Percentiles rank a stretch among this genome's conserved stretches.
These are phyloP conservation scores for Urochloa ruziziensis DNA, from an alignment of 176 grass and related monocot genomes.

Conservation along the genomic window DNA sequence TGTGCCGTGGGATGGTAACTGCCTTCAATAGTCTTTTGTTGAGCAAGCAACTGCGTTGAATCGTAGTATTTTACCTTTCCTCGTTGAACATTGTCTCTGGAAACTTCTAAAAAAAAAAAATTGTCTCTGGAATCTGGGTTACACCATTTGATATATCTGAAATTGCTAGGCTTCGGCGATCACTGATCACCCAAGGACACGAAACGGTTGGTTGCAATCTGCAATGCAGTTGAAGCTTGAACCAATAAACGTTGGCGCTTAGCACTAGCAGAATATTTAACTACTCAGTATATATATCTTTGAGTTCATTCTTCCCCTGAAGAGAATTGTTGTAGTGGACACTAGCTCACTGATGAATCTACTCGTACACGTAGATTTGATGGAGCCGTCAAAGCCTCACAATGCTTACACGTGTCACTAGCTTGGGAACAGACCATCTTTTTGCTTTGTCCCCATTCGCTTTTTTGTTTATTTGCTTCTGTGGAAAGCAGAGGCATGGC, in stretches of 20 bases:
- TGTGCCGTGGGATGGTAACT: neutral
- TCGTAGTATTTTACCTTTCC: neutral
- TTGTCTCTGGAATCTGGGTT: neutral
- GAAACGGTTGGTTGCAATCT: neutral
- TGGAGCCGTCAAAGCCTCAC: slow-evolving; percentile 20
- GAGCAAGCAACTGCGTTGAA: neutral
- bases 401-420: slow-evolving; percentile 11
- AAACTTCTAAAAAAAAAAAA: no score
- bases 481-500: neutral
- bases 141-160: neutral
- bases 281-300: neutral
- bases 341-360: slow-evolving; percentile 20
- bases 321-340: neutral
- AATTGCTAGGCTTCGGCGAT: neutral
- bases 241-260: neutral
- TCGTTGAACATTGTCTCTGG: neutral
- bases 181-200: neutral
- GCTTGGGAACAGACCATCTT: neutral
- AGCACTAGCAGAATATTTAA: neutral
- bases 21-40: no score
- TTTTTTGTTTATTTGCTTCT: slow-evolving; percentile 9
- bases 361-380: neutral
- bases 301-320: neutral
- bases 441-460: neutral
- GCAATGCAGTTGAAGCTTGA: neutral